Evolutionary conservation across 805 yeast genomes (phyloP), one percentile per base, ranked within the genome.

Genomic region (Cyberlindnera sargentensis): DNA sequence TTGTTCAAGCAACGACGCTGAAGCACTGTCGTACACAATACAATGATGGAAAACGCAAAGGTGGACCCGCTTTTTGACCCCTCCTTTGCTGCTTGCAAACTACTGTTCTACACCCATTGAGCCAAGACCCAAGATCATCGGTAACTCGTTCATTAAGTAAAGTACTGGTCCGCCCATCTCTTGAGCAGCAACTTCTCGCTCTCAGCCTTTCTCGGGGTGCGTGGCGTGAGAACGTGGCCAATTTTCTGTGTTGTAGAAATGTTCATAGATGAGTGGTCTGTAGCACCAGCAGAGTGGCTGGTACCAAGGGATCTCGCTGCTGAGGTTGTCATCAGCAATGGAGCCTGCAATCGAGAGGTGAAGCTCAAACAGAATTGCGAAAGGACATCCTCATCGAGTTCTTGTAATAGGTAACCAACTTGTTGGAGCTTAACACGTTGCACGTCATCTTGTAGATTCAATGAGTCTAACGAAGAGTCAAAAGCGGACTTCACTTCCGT

Each of bases 161-260:
- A 56, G 43, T 56, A 57, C 41, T 55, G 60, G 29, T 57, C 77
- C 1, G 76, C 71, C 80, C 80, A 75, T 47, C 78, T 60, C 27
- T 70, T 69, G 40, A 73, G 46, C 34, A 75, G 49, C 20, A 75
- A 49, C 48, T 73, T 75, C 49, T 75, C 80, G 8, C 56, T 45
- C 33, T 52, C 57, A 1, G 54, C 46, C 36, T 51, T 53, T 23
- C 50, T 39, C 20, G 57, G 57, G 5, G 37, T 41, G 32, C 38
- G 32, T 3, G 43, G 42, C 7, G 32, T 36, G 5, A 24, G 26
- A 7, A 5, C 20, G 7, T n/a, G 9, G 11, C n/a, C 39, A 8
- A 8, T 24, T n/a, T 9, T 23, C 30, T 23, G 32, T 11, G 23
- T 24, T 15, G 24, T 24, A 11, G 30, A 10, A 25, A 9, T 27